A percentile compares a stretch with the other conserved stretches of the same genome.
These are phyloP conservation scores for Citrullus mucosospermus DNA, from an alignment of 306 rosid genomes.

Conservation along the genomic window DNA sequence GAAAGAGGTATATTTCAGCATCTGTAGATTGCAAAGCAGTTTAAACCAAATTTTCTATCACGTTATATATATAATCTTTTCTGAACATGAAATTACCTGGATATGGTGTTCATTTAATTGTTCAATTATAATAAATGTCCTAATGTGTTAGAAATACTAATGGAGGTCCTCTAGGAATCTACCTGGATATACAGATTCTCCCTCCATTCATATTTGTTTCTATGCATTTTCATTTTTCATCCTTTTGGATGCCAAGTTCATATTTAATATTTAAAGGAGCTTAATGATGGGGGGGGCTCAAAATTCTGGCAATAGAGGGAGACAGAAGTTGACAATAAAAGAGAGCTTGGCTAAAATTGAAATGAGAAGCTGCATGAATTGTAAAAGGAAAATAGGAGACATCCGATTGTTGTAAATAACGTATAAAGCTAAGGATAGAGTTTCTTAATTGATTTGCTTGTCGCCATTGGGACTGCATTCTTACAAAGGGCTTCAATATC, in stretches of 20 bases:
- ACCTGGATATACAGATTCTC: background rate
- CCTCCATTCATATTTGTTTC: background rate
- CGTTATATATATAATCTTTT: background rate
- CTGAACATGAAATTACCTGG: background rate
- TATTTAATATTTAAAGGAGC: background rate
- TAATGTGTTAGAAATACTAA: background rate
- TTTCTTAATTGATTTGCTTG: background rate
- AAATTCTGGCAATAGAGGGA: background rate
- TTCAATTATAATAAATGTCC: background rate
- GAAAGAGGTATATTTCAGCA: constrained; percentile 42
- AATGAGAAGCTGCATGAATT: background rate
- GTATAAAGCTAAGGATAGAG: background rate
- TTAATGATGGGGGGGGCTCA: background rate
- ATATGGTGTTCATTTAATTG: background rate
- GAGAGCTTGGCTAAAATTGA: background rate
- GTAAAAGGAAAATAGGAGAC: background rate
- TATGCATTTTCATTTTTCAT: background rate
- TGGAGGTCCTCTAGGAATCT: background rate
- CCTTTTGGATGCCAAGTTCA: background rate
- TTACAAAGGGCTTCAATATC: background rate
- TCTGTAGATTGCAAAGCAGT: background rate
- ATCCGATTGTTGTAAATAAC: background rate
- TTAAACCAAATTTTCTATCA: background rate
- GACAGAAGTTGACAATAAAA: background rate
- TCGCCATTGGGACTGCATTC: background rate